phyloP scores from a whole-genome alignment of 345 rosid species.

The Excoecaria agallocha region DNA sequence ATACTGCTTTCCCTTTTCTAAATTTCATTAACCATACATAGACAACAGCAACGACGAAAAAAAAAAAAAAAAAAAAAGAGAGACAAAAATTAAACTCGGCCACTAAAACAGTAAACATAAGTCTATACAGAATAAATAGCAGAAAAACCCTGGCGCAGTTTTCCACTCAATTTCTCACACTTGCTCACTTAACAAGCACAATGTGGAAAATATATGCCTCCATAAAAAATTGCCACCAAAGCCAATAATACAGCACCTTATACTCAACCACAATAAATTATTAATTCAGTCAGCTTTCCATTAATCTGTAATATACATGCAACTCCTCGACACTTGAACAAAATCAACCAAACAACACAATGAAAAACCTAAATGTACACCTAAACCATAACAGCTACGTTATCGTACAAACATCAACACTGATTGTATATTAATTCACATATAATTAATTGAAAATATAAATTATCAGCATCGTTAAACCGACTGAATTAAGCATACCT shows the following conservation, averaged over 20 bases:
- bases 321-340: not conserved
- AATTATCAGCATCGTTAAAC: not conserved
- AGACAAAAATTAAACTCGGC: too few relatives aligned
- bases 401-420: not conserved
- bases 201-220: not conserved
- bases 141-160: not conserved
- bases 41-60: too few relatives aligned
- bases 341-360: not conserved
- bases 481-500: conserved; percentile 38
- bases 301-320: not conserved
- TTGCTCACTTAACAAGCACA: not conserved
- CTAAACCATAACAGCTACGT: not conserved
- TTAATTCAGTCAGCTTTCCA: not conserved
- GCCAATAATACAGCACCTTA: not conserved
- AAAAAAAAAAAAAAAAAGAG: too few relatives aligned
- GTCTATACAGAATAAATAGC: not conserved
- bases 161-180: not conserved
- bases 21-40: too few relatives aligned
- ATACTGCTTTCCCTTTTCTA: not conserved
- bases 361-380: not conserved
- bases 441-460: not conserved
- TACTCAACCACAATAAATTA: not conserved
- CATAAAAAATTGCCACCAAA: not conserved
- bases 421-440: not conserved
- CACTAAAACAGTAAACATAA: not conserved